phyloP scores from a whole-genome alignment of 148 eudicot species.

The Beta vulgaris region DNA sequence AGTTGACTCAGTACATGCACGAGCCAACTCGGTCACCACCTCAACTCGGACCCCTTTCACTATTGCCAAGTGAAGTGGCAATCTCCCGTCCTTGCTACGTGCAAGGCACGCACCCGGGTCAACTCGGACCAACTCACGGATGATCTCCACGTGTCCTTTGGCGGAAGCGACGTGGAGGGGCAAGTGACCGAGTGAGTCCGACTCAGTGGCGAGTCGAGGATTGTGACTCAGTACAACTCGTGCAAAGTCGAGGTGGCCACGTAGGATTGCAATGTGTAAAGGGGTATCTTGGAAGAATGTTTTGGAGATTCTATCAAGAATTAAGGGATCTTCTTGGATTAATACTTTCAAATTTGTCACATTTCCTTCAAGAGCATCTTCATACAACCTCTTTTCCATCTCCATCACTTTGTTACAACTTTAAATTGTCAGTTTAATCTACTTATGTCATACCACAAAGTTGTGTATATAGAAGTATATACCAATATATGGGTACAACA shows the following conservation, averaged over 20 bases:
- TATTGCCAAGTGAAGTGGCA: constrained; percentile 32
- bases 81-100: constrained; percentile 24
- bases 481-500: no score
- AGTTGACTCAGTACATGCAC: constrained; percentile 28
- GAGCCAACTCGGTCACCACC: constrained; percentile 30
- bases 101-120: not conserved
- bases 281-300: constrained; percentile 25
- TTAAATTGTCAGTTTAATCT: not conserved
- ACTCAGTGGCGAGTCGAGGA: constrained; percentile 28
- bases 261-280: constrained; percentile 28
- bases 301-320: constrained; percentile 27
- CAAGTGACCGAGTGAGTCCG: constrained; percentile 26
- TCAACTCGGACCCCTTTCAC: constrained; percentile 29
- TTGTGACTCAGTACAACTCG: constrained; percentile 21
- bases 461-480: no score
- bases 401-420: not conserved
- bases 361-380: constrained; percentile 33
- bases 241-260: constrained; percentile 33
- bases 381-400: constrained; percentile 24
- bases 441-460: not conserved
- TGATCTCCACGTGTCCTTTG: constrained; percentile 25
- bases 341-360: constrained; percentile 13
- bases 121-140: constrained; percentile 18
- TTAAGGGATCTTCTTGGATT: constrained; percentile 31
- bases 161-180: constrained; percentile 37